phyloP scores from a whole-genome alignment of 176 grass and related monocot genomes.

The Carex pumila region DNA sequence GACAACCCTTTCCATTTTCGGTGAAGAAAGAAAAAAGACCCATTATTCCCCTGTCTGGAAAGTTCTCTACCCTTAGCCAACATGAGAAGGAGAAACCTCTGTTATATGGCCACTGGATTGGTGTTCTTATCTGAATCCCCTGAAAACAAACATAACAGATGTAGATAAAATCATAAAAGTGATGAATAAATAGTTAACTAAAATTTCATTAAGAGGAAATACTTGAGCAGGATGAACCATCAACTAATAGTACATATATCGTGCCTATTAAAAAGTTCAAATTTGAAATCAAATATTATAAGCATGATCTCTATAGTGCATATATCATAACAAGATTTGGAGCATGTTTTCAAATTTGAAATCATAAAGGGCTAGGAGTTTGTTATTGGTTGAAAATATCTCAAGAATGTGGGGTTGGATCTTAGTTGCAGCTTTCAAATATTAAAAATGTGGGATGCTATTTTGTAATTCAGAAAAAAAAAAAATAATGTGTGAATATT shows the following conservation, averaged over 20 bases:
- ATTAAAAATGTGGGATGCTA: background rate
- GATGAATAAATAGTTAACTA: constrained; percentile 11
- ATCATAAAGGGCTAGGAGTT: background rate
- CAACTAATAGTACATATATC: background rate
- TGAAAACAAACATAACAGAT: constrained; percentile 35
- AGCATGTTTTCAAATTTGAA: too few relatives aligned
- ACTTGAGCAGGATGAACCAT: background rate
- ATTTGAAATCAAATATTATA: too few relatives aligned
- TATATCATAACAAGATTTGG: too few relatives aligned
- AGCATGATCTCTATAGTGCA: too few relatives aligned
- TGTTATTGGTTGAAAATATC: background rate
- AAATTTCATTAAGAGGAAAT: background rate
- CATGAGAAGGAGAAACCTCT: constrained; percentile 89
- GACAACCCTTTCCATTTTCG: constrained; percentile 83
- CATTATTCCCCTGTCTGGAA: constrained; percentile 79
- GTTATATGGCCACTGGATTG: constrained; percentile 88
- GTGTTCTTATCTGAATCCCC: constrained; percentile 88
- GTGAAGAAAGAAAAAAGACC: constrained; percentile 95
- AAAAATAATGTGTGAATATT: background rate
- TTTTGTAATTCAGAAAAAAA: background rate
- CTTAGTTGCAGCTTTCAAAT: background rate
- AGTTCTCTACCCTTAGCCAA: constrained; percentile 86
- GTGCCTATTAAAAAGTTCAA: too few relatives aligned
- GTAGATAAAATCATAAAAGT: constrained; percentile 20
- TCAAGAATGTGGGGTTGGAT: background rate